Evolutionary conservation across 139 green algal genomes (phyloP).

Genomic region (Nannochloris sp.): DNA sequence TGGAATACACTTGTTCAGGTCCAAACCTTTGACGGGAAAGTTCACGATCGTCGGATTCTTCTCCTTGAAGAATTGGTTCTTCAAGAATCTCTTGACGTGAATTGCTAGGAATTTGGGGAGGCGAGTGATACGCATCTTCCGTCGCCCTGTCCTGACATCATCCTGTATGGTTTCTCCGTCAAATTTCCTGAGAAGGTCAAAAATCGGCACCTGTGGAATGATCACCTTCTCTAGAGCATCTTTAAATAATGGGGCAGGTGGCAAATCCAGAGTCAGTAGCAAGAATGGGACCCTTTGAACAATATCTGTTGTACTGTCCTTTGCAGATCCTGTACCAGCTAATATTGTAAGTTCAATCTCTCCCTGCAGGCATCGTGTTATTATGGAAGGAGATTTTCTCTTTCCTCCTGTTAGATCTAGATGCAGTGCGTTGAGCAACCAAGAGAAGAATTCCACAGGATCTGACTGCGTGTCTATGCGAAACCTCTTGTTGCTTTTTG

Average conservation of each 20-base stretch:
- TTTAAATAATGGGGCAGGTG: conserved; percentile 91
- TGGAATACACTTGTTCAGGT: conserved; percentile 72
- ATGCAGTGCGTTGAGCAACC: conserved; percentile 92
- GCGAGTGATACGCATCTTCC: conserved; percentile 63
- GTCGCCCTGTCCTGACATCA: conserved; percentile 66
- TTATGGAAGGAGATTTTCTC: conserved; percentile 43
- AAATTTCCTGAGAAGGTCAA: conserved; percentile 88
- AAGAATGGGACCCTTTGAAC: conserved; percentile 76
- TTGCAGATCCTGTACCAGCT: conserved; percentile 62
- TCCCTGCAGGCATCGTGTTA: conserved; percentile 80
- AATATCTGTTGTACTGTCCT: conserved; percentile 36
- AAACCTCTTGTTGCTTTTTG: conserved; percentile 74
- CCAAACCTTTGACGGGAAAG: conserved; percentile 90
- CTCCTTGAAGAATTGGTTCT: conserved; percentile 83
- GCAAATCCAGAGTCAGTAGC: conserved; percentile 87
- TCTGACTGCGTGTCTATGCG: conserved; percentile 73
- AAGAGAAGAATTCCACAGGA: conserved; percentile 83
- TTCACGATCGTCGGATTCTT: conserved; percentile 99
- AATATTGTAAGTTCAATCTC: conserved; percentile 80
- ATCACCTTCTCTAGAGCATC: conserved; percentile 93
- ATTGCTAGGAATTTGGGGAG: conserved; percentile 80
- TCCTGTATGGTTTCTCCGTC: conserved; percentile 68
- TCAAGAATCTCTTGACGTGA: conserved; percentile 87
- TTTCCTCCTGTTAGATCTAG: conserved; percentile 74
- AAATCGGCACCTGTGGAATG: conserved; percentile 95